These are phyloP conservation scores for Yamagishiella unicocca DNA, from an alignment of 139 green algal genomes.

Conservation along the genomic window DNA sequence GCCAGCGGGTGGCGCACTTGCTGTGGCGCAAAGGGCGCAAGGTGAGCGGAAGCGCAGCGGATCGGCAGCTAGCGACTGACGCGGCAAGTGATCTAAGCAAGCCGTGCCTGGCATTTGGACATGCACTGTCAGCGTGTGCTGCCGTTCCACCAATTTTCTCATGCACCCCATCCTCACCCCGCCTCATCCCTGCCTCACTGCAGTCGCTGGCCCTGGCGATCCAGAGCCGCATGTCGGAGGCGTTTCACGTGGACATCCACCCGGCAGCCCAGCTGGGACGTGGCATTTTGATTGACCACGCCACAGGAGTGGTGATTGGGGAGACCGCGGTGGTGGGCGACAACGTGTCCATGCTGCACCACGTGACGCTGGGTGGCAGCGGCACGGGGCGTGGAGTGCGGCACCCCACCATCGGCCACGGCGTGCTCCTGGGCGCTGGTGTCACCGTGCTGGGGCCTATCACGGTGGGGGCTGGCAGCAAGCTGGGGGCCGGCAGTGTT, in stretches of 20 bases:
- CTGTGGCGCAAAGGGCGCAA: slow-evolving; percentile 81
- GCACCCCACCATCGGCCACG: slow-evolving; percentile 85
- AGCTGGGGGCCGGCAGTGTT: slow-evolving; percentile 90
- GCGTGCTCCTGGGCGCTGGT: slow-evolving; percentile 91
- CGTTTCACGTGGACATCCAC: slow-evolving; percentile 93
- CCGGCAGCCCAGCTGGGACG: slow-evolving; percentile 84
- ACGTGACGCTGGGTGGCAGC: slow-evolving; percentile 94
- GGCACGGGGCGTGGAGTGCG: slow-evolving; percentile 81
- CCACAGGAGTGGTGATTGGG: slow-evolving; percentile 94
- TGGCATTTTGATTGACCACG: slow-evolving; percentile 95
- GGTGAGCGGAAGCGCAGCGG: slow-evolving; percentile 56
- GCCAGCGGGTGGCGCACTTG: slow-evolving; percentile 85
- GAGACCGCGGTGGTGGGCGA: slow-evolving; percentile 95
- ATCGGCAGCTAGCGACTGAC: too few relatives aligned
- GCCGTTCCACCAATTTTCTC: too few relatives aligned
- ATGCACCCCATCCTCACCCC: too few relatives aligned
- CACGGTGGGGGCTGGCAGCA: slow-evolving; percentile 81
- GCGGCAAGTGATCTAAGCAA: too few relatives aligned
- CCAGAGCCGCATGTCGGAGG: slow-evolving; percentile 82
- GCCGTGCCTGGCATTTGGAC: too few relatives aligned
- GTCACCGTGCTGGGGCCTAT: slow-evolving; percentile 88
- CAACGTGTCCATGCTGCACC: slow-evolving; percentile 96
- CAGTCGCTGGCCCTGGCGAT: slow-evolving; percentile 83
- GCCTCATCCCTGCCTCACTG: too few relatives aligned
- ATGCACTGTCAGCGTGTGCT: too few relatives aligned